These are phyloP conservation scores for Datisca glomerata DNA, from an alignment of 306 rosid species.

Conservation along the genomic window DNA sequence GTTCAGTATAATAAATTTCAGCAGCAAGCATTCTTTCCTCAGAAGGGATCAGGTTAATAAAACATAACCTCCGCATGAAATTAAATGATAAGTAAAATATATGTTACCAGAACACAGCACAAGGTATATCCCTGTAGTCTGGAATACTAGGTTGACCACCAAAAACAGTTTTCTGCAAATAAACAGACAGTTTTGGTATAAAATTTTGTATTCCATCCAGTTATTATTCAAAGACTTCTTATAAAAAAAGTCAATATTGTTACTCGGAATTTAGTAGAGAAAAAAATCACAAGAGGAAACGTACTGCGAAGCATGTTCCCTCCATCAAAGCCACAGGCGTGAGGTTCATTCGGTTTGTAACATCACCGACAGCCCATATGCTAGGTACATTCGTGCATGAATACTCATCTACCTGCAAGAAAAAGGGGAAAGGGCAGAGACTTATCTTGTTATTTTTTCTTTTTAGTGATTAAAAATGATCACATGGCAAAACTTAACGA, in stretches of 20 bases:
- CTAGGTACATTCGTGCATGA: constrained; percentile 66
- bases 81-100: background rate
- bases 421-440: constrained; percentile 6
- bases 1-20: too few species aligned
- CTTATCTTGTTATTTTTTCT: background rate
- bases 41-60: too few species aligned
- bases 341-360: constrained; percentile 77
- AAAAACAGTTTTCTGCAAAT: constrained; percentile 73
- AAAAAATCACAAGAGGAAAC: constrained; percentile 15
- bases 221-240: too few species aligned
- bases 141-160: constrained; percentile 63
- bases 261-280: constrained; percentile 3
- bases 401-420: constrained; percentile 64
- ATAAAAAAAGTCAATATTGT: too few species aligned
- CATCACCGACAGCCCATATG: constrained; percentile 97
- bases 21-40: too few species aligned
- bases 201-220: background rate
- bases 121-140: constrained; percentile 43
- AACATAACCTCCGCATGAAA: too few species aligned
- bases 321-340: constrained; percentile 97
- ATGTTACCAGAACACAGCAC: constrained; percentile 40
- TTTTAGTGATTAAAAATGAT: too few species aligned
- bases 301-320: constrained; percentile 72
- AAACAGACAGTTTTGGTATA: constrained; percentile 1
- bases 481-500: too few species aligned